Percentiles rank a stretch among this genome's conserved stretches.
Conservation (phyloP, 2,329 filamentous ascomycete species). For the Cladosporium oxysporum region DNA sequence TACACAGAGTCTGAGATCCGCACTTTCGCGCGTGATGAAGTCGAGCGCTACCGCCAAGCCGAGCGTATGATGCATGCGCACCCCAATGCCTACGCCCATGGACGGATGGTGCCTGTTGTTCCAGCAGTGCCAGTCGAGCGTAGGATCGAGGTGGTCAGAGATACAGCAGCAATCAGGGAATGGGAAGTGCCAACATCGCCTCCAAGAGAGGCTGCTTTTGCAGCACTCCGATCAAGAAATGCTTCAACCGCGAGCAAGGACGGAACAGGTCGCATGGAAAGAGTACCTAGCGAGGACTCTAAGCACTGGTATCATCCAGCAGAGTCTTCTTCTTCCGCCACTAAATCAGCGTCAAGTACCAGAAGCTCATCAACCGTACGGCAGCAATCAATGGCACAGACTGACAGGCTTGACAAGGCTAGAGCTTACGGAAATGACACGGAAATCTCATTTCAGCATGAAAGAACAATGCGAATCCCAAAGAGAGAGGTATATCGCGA, state of each 20-base stretch:
- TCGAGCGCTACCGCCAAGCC: slow-evolving; percentile 36
- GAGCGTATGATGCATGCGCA: slow-evolving; percentile 38
- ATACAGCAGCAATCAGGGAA: slow-evolving; percentile 21
- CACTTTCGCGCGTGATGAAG: slow-evolving; percentile 37
- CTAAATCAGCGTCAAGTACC: not conserved
- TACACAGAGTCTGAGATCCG: slow-evolving; percentile 31
- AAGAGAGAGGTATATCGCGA: not conserved
- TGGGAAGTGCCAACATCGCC: slow-evolving; percentile 17
- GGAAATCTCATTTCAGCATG: not conserved
- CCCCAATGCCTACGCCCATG: slow-evolving; percentile 34
- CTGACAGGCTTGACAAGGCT: not conserved
- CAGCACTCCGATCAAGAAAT: not conserved
- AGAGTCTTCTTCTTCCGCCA: not conserved
- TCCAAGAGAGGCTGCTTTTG: not conserved
- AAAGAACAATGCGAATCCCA: not conserved
- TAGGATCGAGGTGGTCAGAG: slow-evolving; percentile 29
- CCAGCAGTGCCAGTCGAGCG: slow-evolving; percentile 26
- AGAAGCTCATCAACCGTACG: not conserved
- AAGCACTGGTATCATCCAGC: slow-evolving; percentile 1
- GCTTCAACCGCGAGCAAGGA: not conserved
- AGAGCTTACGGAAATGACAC: not conserved
- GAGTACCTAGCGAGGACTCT: slow-evolving; percentile 5
- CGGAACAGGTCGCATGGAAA: not conserved
- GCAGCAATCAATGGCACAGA: not conserved
- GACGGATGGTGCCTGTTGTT: slow-evolving; percentile 31